phyloP scores from a whole-genome alignment of 202 grass and related monocot genomes.

The Brachypodium distachyon region DNA sequence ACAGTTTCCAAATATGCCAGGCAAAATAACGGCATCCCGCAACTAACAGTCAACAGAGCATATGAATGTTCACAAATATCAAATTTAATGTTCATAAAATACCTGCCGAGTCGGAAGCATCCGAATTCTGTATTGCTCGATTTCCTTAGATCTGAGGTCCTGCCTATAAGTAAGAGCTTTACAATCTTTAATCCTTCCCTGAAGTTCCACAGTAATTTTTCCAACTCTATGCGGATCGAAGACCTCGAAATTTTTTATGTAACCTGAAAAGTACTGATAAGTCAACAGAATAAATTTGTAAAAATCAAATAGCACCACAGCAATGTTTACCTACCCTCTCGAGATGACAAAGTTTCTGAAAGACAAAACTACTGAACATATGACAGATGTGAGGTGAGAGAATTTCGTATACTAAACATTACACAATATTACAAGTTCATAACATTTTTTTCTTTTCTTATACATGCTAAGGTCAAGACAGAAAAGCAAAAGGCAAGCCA shows the following conservation, averaged over 20 bases:
- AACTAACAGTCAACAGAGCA: not conserved
- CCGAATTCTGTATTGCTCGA: slow-evolving; percentile 64
- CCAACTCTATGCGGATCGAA: slow-evolving; percentile 80
- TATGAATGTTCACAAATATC: not conserved
- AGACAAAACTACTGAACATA: not conserved
- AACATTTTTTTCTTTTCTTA: not conserved
- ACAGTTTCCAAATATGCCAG: not conserved
- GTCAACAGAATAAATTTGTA: not conserved
- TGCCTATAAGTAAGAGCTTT: slow-evolving; percentile 79
- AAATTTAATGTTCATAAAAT: not conserved
- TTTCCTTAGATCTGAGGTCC: slow-evolving; percentile 70
- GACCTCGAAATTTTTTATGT: slow-evolving; percentile 79
- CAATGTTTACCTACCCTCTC: not conserved
- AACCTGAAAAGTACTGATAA: slow-evolving; percentile 33
- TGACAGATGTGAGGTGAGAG: not conserved
- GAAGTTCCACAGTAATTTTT: slow-evolving; percentile 68
- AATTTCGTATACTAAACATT: not conserved
- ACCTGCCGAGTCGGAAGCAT: slow-evolving; percentile 91
- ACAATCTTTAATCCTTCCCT: slow-evolving; percentile 83
- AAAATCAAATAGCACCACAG: not conserved
- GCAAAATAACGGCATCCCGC: not conserved
- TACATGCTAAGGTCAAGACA: not conserved
- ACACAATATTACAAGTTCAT: not conserved
- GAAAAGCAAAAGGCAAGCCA: not conserved
- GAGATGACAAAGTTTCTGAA: not conserved